These are phyloP conservation scores for Paramecium pentaurelia DNA, from an alignment of 73 alveolate species.

Conservation along the genomic window DNA sequence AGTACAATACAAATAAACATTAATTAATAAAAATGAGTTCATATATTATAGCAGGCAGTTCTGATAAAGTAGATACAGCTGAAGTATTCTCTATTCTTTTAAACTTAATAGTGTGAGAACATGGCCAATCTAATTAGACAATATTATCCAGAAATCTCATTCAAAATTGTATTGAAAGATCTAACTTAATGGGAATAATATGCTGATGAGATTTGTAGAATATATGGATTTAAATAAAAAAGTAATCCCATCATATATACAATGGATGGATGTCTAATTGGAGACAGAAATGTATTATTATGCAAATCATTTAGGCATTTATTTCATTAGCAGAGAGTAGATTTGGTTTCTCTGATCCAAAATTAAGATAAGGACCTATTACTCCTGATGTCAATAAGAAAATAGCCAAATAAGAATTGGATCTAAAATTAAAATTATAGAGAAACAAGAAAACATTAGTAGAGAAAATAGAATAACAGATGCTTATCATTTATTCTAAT, in stretches of 20 bases:
- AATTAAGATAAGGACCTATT: slow-evolving; percentile 21
- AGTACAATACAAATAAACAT: not conserved
- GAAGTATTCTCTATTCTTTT: not conserved
- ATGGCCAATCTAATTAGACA: slow-evolving; percentile 16
- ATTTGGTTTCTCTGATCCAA: slow-evolving; percentile 17
- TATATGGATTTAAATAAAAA: slow-evolving; percentile 31
- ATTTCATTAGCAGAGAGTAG: not conserved
- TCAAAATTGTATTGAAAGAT: slow-evolving; percentile 31
- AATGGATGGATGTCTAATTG: slow-evolving; percentile 5
- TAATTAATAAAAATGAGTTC: slow-evolving; percentile 24
- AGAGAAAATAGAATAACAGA: not conserved
- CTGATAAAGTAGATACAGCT: slow-evolving; percentile 28
- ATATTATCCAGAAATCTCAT: slow-evolving; percentile 35
- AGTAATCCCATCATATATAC: slow-evolving; percentile 29
- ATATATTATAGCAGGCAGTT: slow-evolving; percentile 28
- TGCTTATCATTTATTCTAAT: not conserved
- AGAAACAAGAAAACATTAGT: not conserved
- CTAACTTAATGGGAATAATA: slow-evolving; percentile 45
- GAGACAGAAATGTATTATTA: not conserved
- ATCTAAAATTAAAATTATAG: not conserved
- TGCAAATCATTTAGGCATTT: not conserved
- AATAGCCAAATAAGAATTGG: slow-evolving; percentile 34
- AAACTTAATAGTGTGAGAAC: not conserved
- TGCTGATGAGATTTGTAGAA: slow-evolving; percentile 36
- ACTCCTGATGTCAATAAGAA: slow-evolving; percentile 45